A percentile compares a stretch with the other conserved stretches of the same genome.
phyloP scores from a whole-genome alignment of 1,284 basidiomycete species.

The Fomitopsis palustris region DNA sequence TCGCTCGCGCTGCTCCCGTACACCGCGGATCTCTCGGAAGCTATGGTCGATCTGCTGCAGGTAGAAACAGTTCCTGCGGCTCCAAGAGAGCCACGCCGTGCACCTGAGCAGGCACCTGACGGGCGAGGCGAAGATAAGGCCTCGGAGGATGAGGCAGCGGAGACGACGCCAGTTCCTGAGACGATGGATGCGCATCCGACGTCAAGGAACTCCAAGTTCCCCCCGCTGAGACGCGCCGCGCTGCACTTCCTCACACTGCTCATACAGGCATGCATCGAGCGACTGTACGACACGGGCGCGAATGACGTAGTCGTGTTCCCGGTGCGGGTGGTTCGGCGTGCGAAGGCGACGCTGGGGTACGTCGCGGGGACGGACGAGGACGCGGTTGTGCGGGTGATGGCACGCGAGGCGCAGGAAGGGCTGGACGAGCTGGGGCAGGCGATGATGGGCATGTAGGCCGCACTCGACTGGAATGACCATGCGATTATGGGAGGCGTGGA shows the following conservation, averaged over 20 bases:
- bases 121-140: background rate
- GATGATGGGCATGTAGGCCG: constrained; percentile 39
- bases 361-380: constrained; percentile 74
- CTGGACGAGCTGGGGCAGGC: constrained; percentile 51
- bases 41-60: constrained; percentile 78
- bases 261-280: constrained; percentile 47
- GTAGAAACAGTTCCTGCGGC: constrained; percentile 53
- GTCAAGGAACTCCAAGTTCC: constrained; percentile 61
- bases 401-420: constrained; percentile 64
- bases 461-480: background rate
- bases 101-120: constrained; percentile 1
- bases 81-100: constrained; percentile 8
- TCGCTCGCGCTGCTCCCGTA: constrained; percentile 64
- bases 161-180: background rate
- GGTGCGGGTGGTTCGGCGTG: constrained; percentile 43
- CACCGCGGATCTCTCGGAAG: constrained; percentile 54
- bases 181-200: constrained; percentile 54
- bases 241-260: constrained; percentile 74
- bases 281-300: constrained; percentile 40
- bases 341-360: constrained; percentile 67
- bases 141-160: background rate
- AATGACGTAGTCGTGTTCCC: constrained; percentile 28
- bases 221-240: constrained; percentile 79
- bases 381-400: constrained; percentile 72
- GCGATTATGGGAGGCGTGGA: background rate